A percentile compares a stretch with the other conserved stretches of the same genome.
phyloP scores from a whole-genome alignment of 805 yeast genomes.

The Spathaspora girioi region DNA sequence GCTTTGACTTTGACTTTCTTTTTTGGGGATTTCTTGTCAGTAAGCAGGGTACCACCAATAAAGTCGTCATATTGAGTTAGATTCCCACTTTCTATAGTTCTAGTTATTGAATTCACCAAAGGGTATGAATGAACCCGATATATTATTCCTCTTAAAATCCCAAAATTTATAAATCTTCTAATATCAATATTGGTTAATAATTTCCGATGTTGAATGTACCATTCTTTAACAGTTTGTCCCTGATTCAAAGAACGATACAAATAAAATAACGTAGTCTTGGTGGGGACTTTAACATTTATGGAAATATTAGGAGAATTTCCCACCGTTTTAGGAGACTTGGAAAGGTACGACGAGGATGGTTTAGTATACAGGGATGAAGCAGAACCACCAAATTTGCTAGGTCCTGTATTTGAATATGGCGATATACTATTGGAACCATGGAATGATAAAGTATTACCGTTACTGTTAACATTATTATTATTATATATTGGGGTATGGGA shows the following conservation, averaged over 20 bases:
- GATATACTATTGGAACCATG: conserved; percentile 1
- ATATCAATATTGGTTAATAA: conserved; percentile 67
- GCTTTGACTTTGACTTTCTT: neutral
- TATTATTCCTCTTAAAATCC: conserved; percentile 75
- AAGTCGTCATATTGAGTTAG: conserved; percentile 5
- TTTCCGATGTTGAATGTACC: conserved; percentile 70
- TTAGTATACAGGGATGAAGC: conserved; percentile 11
- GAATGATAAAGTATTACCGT: conserved; percentile 1
- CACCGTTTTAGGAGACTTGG: conserved; percentile 6
- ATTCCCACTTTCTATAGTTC: conserved; percentile 29
- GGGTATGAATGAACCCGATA: conserved; percentile 82
- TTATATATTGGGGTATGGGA: conserved; percentile 22
- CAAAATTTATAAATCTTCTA: conserved; percentile 82
- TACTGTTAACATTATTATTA: conserved; percentile 3
- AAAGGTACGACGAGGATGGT: conserved; percentile 5
- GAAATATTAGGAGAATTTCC: conserved; percentile 4
- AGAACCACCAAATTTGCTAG: neutral
- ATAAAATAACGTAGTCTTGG: conserved; percentile 63
- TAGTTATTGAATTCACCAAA: conserved; percentile 40
- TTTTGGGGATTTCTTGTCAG: conserved; percentile 1
- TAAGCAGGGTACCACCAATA: neutral
- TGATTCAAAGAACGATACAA: conserved; percentile 76
- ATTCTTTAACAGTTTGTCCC: conserved; percentile 71
- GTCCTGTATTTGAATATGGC: neutral
- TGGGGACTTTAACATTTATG: conserved; percentile 41